Evolutionary conservation across 1,284 basidiomycete species (phyloP), one percentile per base, ranked within the genome.

Genomic region (Pterulicium gracile): DNA sequence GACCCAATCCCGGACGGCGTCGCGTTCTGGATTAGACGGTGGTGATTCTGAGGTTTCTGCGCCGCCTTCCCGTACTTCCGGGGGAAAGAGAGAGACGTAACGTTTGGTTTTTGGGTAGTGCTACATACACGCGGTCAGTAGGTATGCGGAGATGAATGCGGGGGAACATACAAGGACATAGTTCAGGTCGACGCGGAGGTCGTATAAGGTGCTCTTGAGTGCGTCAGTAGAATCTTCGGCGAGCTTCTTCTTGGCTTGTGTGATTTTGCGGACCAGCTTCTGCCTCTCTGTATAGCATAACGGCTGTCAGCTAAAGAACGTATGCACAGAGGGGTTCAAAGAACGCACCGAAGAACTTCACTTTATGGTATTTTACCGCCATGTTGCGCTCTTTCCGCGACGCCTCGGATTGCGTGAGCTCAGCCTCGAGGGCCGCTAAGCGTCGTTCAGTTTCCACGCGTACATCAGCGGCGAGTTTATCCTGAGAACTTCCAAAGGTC

Each of bases 31-130:
- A 44, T 77, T 66, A 2, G 75, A 67, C 44, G 54, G 49, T 36
- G 4, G 54, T 22, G 42, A 22, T 50, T 48, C 43, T 23, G 46
- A 42, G 17, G 52, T 45, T 0, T 49, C 35, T 34, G 54, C 61
- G 44, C 63, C 61, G 40, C n/a, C n/a, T n/a, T 66, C 55, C 44
- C 76, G 77, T 19, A 69, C 67, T 58, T 75, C 77, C 1, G 85
- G 76, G 2, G 89, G 88, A 60, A 89, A 92, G 27, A 94, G 68
- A 2, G 89, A 82, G 39, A 93, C 80, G 60, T 93, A 94, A 67
- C 88, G 92, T 57, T 81, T 75, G 17, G 75, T 68, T 62, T 85
- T 90, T 2, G 89, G 86, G 57, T 83, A 88, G 60, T 88, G 75
- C 84, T 89, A 44, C 21, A 17, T 35, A 43, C 13, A 50, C 24